Evolutionary conservation across 1,139 yeast genomes (phyloP).

Genomic region (Yamadazyma atlantica): DNA sequence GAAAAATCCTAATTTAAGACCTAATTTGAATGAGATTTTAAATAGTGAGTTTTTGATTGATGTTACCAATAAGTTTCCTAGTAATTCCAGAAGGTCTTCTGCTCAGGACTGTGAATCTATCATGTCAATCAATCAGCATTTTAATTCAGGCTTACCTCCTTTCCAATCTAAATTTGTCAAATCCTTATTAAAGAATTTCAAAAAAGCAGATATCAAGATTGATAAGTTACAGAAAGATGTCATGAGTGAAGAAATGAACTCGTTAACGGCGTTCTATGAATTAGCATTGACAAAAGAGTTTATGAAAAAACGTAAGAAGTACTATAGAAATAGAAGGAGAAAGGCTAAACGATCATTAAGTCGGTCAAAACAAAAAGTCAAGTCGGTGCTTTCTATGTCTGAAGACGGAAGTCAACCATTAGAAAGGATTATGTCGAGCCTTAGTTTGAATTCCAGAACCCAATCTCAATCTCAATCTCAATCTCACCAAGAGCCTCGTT

Average conservation of each 20-base stretch:
- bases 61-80: constrained; percentile 25
- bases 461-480: constrained; percentile 3
- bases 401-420: constrained; percentile 33
- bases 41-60: constrained; percentile 60
- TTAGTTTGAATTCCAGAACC: constrained; percentile 34
- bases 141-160: constrained; percentile 37
- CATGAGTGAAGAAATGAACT: constrained; percentile 62
- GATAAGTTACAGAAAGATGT: constrained; percentile 65
- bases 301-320: constrained; percentile 33
- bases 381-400: constrained; percentile 35
- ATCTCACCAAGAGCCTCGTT: neutral
- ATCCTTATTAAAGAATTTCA: constrained; percentile 61
- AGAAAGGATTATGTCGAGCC: constrained; percentile 40
- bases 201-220: constrained; percentile 65
- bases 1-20: constrained; percentile 69
- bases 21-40: constrained; percentile 58
- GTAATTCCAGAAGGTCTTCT: constrained; percentile 12
- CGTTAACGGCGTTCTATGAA: constrained; percentile 84
- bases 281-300: constrained; percentile 66
- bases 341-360: constrained; percentile 44
- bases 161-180: constrained; percentile 66
- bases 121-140: constrained; percentile 42
- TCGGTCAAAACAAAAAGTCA: constrained; percentile 53
- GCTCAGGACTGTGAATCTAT: constrained; percentile 36
- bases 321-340: constrained; percentile 36